Percentiles rank a stretch among this genome's conserved stretches.
Evolutionary conservation across 1,284 basidiomycete genomes (phyloP).

Genomic region (Phlebopus sp.): DNA sequence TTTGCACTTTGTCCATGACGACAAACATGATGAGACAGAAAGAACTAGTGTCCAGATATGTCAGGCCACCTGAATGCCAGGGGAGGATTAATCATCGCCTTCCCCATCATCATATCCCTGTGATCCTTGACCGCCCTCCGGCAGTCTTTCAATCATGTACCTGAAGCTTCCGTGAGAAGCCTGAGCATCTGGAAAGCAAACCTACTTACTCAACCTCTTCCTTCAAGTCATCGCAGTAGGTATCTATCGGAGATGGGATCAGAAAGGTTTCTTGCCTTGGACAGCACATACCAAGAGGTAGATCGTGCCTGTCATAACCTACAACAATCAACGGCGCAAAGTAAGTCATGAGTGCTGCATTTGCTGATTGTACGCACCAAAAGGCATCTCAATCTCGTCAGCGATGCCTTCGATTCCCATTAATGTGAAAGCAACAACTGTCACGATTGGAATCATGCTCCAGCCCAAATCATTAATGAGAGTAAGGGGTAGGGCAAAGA

Average conservation of each 20-base stretch:
- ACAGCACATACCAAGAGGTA: slow-evolving; percentile 61
- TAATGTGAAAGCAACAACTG: slow-evolving; percentile 82
- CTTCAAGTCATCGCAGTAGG: slow-evolving; percentile 80
- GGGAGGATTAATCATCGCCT: slow-evolving; percentile 61
- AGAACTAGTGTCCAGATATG: background rate
- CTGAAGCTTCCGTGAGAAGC: slow-evolving; percentile 36
- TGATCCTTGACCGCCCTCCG: slow-evolving; percentile 70
- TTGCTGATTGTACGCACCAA: slow-evolving; percentile 45
- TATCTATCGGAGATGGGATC: slow-evolving; percentile 45
- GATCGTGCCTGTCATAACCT: slow-evolving; percentile 62
- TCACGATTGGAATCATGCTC: slow-evolving; percentile 80
- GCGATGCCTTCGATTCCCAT: slow-evolving; percentile 95
- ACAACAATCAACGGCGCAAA: slow-evolving; percentile 6
- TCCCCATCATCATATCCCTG: slow-evolving; percentile 71
- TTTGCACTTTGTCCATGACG: background rate
- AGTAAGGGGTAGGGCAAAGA: slow-evolving; percentile 83
- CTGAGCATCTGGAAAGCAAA: background rate
- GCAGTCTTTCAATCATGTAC: slow-evolving; percentile 73
- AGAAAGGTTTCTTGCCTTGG: background rate
- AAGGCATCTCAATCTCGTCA: slow-evolving; percentile 89
- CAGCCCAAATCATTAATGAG: slow-evolving; percentile 77
- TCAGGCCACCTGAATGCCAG: background rate
- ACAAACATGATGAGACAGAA: background rate
- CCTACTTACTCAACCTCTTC: slow-evolving; percentile 70
- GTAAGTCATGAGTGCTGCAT: background rate